Evolutionary conservation across 192 early-diverging fungal species (phyloP).

Genomic region (Paraglomus occultum): DNA sequence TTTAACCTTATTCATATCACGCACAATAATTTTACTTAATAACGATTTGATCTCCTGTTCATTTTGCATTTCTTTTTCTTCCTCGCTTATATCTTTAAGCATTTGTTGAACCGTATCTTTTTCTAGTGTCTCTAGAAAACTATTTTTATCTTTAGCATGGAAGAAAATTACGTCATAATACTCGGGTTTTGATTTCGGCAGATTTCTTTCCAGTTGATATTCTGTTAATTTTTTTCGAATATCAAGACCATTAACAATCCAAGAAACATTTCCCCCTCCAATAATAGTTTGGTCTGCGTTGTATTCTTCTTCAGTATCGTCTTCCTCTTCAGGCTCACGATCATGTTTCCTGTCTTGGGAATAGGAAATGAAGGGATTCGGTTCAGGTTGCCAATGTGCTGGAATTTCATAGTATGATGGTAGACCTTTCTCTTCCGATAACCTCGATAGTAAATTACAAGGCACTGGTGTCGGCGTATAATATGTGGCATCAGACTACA

Average conservation of each 20-base stretch:
- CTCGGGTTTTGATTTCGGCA: not conserved
- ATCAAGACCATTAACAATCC: constrained; percentile 13
- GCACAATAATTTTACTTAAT: constrained; percentile 2
- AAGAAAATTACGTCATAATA: constrained; percentile 15
- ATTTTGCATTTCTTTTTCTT: constrained; percentile 8
- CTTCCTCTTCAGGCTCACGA: too few relatives aligned
- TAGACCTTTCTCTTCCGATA: too few relatives aligned
- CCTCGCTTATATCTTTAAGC: not conserved
- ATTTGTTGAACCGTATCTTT: constrained; percentile 7
- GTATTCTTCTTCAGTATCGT: too few relatives aligned
- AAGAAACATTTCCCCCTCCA: not conserved
- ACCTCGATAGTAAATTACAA: too few relatives aligned
- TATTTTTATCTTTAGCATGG: constrained; percentile 18
- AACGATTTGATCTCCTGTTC: constrained; percentile 18
- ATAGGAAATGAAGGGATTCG: too few relatives aligned
- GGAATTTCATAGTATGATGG: too few relatives aligned
- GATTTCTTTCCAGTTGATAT: constrained; percentile 24
- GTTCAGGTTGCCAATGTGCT: too few relatives aligned
- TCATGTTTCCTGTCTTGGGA: too few relatives aligned
- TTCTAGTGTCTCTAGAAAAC: constrained; percentile 17
- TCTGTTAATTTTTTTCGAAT: constrained; percentile 20
- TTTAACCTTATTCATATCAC: constrained; percentile 9
- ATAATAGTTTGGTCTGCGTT: too few relatives aligned
- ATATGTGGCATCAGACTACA: too few relatives aligned
- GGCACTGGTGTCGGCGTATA: too few relatives aligned